Base-by-base conservation (phyloP, 139 green algal species). In the Ettlia oleoabundans region DNA sequence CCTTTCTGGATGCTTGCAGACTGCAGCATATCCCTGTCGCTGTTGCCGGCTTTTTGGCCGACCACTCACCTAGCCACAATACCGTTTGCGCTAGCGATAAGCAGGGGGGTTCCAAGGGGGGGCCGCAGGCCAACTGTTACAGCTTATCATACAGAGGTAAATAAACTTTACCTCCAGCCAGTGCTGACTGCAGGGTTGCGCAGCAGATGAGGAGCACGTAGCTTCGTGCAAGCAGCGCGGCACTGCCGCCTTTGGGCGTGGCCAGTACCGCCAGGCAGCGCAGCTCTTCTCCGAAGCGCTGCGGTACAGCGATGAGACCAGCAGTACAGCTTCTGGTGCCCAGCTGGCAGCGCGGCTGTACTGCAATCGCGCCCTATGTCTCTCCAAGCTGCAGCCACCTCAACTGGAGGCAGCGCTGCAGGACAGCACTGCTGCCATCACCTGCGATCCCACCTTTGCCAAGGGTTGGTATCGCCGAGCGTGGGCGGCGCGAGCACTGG, bases 391-490 rank as follows among this genome's bases (percentile, higher is more conserved):
- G 51, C 33, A 55, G 19, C 35, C 32, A 7, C 15, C n/a, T 7
- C 22, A 26, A 58, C 33, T 35, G 18, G 70, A 65, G 41, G 52
- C 41, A 1, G 75, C 75, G 28, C 28, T 72, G 38, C 28, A 51
- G 33, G 84, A 88, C 42, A 26, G 33, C 21, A 58, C 41, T 28
- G 66, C 63, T 32, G 84, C 84, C 26, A 62, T 88, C 32, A 42
- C 37, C 21, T 61, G 35, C n/a, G 63, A 83, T 32, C 52, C 52
- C 32, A 53, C 42, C 1, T 64, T 76, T 28, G 15, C 38, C 38
- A 82, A 88, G 72, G 84, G 33, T 6, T 87, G 63, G 55, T 88
- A 88, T 35, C 84, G 84, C 10, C 75, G 84, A 6, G 81, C 81
- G 6, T 47, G 28, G 21, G 40, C 43, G 2, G 51, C 43, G 58